A percentile compares a stretch with the other conserved stretches of the same genome.
Evolutionary conservation across 108 stramenopile genomes (phyloP).

Genomic region (Ochromonas danica): DNA sequence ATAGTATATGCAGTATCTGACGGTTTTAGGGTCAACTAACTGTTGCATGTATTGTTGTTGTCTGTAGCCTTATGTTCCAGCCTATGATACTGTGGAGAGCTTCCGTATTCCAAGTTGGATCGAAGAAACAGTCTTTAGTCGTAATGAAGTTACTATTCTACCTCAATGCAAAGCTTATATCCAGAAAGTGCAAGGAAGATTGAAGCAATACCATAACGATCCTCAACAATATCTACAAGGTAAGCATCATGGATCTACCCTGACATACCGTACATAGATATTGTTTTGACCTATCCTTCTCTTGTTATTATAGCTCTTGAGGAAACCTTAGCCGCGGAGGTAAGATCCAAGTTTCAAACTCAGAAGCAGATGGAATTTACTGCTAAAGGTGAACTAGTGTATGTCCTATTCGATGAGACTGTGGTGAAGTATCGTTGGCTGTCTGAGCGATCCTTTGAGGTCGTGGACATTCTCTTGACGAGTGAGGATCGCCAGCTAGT

Average conservation of each 20-base stretch:
- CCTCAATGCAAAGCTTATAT: neutral
- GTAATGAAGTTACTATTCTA: slow-evolving; percentile 26
- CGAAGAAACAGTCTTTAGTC: neutral
- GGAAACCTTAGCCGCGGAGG: slow-evolving; percentile 25
- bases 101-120: slow-evolving; percentile 24
- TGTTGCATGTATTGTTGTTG: neutral
- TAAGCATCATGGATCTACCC: neutral
- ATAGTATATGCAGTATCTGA: no score
- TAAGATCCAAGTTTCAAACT: slow-evolving; percentile 26
- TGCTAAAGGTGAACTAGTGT: neutral
- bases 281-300: neutral
- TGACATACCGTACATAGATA: neutral
- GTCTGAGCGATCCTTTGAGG: neutral
- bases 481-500: no score
- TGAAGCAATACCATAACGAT: slow-evolving; percentile 1
- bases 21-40: no score
- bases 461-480: no score
- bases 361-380: neutral
- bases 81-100: slow-evolving; percentile 6
- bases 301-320: neutral
- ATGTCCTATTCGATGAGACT: slow-evolving; percentile 28
- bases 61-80: slow-evolving; percentile 33
- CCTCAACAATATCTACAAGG: neutral
- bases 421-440: neutral
- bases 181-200: neutral